A percentile compares a stretch with the other conserved stretches of the same genome.
These are phyloP conservation scores for Jaminaea rosea DNA, from an alignment of 1,284 basidiomycete genomes.

Conservation along the genomic window DNA sequence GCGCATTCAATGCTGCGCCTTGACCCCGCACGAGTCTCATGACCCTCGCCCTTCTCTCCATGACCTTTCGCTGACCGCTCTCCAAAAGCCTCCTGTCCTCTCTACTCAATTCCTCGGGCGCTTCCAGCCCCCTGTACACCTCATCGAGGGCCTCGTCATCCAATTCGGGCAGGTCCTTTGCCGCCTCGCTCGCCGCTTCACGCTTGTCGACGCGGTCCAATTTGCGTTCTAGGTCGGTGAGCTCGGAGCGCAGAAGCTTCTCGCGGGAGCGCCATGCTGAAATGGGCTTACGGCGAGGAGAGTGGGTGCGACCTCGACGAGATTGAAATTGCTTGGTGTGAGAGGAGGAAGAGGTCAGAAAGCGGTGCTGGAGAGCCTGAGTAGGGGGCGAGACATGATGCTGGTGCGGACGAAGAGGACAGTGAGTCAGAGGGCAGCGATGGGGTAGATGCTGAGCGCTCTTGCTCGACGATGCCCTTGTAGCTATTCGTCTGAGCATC, in stretches of 20 bases:
- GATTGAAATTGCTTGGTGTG: no score
- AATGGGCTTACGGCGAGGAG: no score
- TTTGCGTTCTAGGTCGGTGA: conserved; percentile 18
- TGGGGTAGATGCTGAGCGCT: conserved; percentile 35
- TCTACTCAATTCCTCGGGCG: not conserved
- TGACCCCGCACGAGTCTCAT: no score
- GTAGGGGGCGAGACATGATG: no score
- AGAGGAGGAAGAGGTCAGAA: no score
- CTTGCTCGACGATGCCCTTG: conserved; percentile 32
- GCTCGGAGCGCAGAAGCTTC: conserved; percentile 19
- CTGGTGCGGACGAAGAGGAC: conserved; percentile 22
- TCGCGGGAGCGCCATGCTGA: conserved; percentile 4
- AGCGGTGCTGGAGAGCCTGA: no score
- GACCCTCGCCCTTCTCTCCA: no score
- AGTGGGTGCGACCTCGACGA: no score
- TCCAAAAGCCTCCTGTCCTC: not conserved
- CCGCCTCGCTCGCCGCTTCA: conserved; percentile 19
- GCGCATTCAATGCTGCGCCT: no score
- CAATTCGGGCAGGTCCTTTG: conserved; percentile 27
- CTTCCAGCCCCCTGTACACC: conserved; percentile 28
- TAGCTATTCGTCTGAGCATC: conserved; percentile 31
- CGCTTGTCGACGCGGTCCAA: conserved; percentile 23
- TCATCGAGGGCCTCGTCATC: conserved; percentile 36
- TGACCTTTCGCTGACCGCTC: not conserved
- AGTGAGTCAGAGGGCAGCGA: not conserved